Evolutionary conservation across 2,329 filamentous ascomycete genomes (phyloP).

Genomic region (Ceratocystis colombiana): DNA sequence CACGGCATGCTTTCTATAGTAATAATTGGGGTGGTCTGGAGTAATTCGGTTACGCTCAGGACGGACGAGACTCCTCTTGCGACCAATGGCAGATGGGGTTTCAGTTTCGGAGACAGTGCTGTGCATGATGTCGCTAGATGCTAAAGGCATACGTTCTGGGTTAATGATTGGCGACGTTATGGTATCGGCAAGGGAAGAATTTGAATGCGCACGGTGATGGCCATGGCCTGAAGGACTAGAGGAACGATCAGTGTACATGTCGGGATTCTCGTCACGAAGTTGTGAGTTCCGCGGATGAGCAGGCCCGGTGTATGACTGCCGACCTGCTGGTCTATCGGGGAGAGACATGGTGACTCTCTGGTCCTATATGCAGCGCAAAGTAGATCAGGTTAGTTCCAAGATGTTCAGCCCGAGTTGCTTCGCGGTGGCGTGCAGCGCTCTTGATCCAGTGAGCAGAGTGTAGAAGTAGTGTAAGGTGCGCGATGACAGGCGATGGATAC

Average conservation of each 20-base stretch:
- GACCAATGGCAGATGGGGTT: slow-evolving; percentile 37
- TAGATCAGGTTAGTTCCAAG: neutral
- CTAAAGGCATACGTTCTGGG: slow-evolving; percentile 48
- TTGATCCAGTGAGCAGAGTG: neutral
- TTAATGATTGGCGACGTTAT: slow-evolving; percentile 45
- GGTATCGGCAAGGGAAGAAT: slow-evolving; percentile 50
- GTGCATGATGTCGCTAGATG: slow-evolving; percentile 35
- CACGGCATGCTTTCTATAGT: slow-evolving; percentile 89
- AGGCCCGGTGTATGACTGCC: slow-evolving; percentile 50
- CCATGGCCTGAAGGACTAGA: slow-evolving; percentile 36
- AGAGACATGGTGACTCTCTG: slow-evolving; percentile 44
- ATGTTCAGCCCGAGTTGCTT: neutral
- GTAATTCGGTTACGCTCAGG: slow-evolving; percentile 82
- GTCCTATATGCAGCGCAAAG: slow-evolving; percentile 14
- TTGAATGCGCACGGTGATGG: slow-evolving; percentile 49
- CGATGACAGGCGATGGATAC: neutral
- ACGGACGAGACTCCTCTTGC: slow-evolving; percentile 80
- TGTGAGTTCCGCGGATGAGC: slow-evolving; percentile 60
- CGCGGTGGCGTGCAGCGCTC: neutral
- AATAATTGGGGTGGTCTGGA: slow-evolving; percentile 82
- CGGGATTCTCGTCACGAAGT: slow-evolving; percentile 54
- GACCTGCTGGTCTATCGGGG: slow-evolving; percentile 54
- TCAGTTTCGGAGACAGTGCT: slow-evolving; percentile 26
- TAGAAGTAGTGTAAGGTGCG: neutral
- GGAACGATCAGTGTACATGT: slow-evolving; percentile 57